Conservation (phyloP, 2,329 filamentous ascomycete species). For the Drechmeria coniospora region DNA sequence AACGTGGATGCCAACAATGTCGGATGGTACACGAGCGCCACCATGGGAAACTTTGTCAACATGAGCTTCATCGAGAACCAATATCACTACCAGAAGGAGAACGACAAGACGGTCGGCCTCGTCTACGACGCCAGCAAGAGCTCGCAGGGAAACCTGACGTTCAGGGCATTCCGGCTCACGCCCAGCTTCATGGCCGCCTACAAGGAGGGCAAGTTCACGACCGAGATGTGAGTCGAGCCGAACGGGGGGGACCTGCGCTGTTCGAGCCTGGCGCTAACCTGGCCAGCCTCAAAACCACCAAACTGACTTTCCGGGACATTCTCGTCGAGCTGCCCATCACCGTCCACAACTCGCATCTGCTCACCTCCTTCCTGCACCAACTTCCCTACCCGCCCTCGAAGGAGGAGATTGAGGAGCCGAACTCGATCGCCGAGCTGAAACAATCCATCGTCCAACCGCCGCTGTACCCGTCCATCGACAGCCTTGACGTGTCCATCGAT, state of each 20-base stretch:
- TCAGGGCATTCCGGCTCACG: conserved; percentile 87
- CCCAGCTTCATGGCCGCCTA: conserved; percentile 74
- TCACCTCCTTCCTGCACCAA: conserved; percentile 91
- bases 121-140: conserved; percentile 94
- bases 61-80: conserved; percentile 94
- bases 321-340: conserved; percentile 76
- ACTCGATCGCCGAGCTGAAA: conserved; percentile 64
- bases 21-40: conserved; percentile 96
- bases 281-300: conserved; percentile 77
- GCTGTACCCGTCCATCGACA: conserved; percentile 77
- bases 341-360: conserved; percentile 93
- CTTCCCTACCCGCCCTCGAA: conserved; percentile 50
- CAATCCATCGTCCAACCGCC: conserved; percentile 46
- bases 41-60: conserved; percentile 98
- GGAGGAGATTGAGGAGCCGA: conserved; percentile 57
- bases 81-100: conserved; percentile 91
- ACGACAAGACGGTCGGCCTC: conserved; percentile 73
- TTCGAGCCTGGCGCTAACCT: conserved; percentile 4
- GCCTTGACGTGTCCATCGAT: conserved; percentile 84
- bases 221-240: conserved; percentile 56
- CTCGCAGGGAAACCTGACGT: conserved; percentile 75
- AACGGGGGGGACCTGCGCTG: background rate
- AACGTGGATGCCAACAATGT: conserved; percentile 97
- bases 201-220: conserved; percentile 96
- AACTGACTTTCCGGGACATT: conserved; percentile 86